These are phyloP conservation scores for Mrakia blollopis DNA, from an alignment of 768 basidiomycete genomes.

Conservation along the genomic window DNA sequence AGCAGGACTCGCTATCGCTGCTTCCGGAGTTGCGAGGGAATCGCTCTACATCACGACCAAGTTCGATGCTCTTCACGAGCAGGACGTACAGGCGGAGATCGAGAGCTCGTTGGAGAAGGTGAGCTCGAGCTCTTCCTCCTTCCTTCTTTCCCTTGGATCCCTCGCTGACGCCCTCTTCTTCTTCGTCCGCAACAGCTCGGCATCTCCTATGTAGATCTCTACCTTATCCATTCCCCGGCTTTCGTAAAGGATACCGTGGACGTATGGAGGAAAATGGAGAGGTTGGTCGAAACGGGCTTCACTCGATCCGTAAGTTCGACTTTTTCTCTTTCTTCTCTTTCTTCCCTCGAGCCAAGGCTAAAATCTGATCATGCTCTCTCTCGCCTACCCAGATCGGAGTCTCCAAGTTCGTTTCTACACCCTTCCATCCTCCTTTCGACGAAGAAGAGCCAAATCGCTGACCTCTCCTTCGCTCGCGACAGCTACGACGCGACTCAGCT, in stretches of 20 bases:
- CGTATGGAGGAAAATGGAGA: conserved; percentile 24
- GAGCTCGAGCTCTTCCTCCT: not conserved
- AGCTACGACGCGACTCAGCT: conserved; percentile 23
- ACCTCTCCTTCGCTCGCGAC: not conserved
- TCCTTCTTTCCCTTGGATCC: conserved; percentile 5
- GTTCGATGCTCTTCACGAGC: conserved; percentile 44
- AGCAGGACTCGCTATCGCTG: conserved; percentile 20
- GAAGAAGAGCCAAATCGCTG: not conserved
- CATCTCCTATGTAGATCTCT: conserved; percentile 54
- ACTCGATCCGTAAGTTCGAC: conserved; percentile 10
- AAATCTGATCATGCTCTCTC: not conserved
- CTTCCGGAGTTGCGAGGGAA: conserved; percentile 38
- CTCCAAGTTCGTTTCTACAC: not conserved
- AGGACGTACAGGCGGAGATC: conserved; percentile 53
- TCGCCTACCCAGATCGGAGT: not conserved
- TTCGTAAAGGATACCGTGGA: not conserved
- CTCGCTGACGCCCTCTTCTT: conserved; percentile 8
- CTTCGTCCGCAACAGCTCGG: conserved; percentile 46
- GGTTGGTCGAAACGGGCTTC: conserved; percentile 22
- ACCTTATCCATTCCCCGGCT: conserved; percentile 53
- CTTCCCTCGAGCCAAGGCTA: not conserved
- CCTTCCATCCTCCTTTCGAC: not conserved
- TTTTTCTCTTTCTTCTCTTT: not conserved
- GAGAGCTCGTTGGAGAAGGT: conserved; percentile 50
- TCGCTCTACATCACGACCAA: conserved; percentile 56